A percentile compares a stretch with the other conserved stretches of the same genome.
Conservation (phyloP, 257 asterid species). For the Fraxinus anomala region DNA sequence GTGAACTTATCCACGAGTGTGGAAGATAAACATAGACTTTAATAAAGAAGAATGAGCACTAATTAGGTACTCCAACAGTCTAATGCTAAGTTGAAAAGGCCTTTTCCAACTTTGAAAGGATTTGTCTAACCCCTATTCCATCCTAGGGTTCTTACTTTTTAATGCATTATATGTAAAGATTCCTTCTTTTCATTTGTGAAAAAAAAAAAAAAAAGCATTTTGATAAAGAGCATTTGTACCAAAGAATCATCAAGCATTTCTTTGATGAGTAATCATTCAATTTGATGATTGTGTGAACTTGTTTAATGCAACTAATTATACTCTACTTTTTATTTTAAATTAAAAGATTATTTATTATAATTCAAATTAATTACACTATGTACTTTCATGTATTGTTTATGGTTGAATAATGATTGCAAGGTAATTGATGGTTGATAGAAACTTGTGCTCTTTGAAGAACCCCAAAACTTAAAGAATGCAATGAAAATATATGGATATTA, state of each 20-base stretch:
- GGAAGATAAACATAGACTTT: not conserved
- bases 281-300: slow-evolving; percentile 40
- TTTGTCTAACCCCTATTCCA: slow-evolving; percentile 15
- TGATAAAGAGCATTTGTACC: slow-evolving; percentile 12
- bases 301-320: slow-evolving; percentile 37
- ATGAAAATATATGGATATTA: not conserved
- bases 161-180: slow-evolving; percentile 10
- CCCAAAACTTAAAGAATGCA: not conserved
- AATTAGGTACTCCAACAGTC: not conserved
- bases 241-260: slow-evolving; percentile 10
- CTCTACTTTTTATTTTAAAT: slow-evolving; percentile 4
- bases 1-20: not conserved
- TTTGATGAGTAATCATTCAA: slow-evolving; percentile 32
- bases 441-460: not conserved
- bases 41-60: not conserved
- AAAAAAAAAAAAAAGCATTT: not conserved
- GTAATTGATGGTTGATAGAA: not conserved
- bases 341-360: not conserved
- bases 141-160: slow-evolving; percentile 23
- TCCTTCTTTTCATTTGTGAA: slow-evolving; percentile 4
- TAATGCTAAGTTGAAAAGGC: slow-evolving; percentile 27
- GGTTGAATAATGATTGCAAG: not conserved
- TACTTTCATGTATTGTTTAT: slow-evolving; percentile 2
- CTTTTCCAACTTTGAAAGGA: slow-evolving; percentile 27
- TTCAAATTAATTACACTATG: not conserved